phyloP scores from a whole-genome alignment of 2,329 filamentous ascomycete genomes.

The Cyclaneusma minus region DNA sequence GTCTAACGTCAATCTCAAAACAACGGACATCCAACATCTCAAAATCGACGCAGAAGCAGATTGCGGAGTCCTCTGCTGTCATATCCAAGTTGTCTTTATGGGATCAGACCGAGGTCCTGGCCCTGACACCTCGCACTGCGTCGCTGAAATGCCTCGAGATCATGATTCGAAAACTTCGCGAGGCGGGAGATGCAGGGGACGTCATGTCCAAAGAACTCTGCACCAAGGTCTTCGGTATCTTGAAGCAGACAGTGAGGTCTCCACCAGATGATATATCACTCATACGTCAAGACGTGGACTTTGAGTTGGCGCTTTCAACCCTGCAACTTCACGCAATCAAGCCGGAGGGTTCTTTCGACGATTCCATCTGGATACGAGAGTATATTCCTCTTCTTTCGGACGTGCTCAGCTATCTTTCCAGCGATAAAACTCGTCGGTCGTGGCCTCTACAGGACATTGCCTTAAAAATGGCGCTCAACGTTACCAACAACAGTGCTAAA shows the following conservation, averaged over 20 bases:
- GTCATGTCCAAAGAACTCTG: constrained; percentile 33
- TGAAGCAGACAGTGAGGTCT: constrained; percentile 12
- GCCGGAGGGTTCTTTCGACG: constrained; percentile 27
- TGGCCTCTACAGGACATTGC: too few relatives aligned
- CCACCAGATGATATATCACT: constrained; percentile 7
- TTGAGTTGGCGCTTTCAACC: constrained; percentile 29
- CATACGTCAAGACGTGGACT: constrained; percentile 15
- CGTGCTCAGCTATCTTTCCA: constrained; percentile 18
- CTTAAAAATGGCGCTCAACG: constrained; percentile 63
- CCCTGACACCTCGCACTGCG: constrained; percentile 46
- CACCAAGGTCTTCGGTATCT: constrained; percentile 30
- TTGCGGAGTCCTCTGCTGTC: constrained; percentile 36
- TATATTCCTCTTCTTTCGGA: constrained; percentile 36
- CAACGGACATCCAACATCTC: constrained; percentile 57
- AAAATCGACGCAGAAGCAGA: constrained; percentile 39
- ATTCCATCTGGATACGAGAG: constrained; percentile 29
- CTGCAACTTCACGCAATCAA: constrained; percentile 38
- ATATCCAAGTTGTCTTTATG: constrained; percentile 42
- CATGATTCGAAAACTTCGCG: constrained; percentile 33
- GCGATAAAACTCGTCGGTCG: constrained; percentile 1
- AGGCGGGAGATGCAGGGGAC: constrained; percentile 28
- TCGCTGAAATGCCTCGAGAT: constrained; percentile 48
- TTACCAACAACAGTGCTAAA: constrained; percentile 64
- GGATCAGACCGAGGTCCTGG: constrained; percentile 32
- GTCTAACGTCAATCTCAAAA: constrained; percentile 44